These are phyloP conservation scores for Candida albicans DNA, from an alignment of 1,139 yeast genomes.

Conservation along the genomic window DNA sequence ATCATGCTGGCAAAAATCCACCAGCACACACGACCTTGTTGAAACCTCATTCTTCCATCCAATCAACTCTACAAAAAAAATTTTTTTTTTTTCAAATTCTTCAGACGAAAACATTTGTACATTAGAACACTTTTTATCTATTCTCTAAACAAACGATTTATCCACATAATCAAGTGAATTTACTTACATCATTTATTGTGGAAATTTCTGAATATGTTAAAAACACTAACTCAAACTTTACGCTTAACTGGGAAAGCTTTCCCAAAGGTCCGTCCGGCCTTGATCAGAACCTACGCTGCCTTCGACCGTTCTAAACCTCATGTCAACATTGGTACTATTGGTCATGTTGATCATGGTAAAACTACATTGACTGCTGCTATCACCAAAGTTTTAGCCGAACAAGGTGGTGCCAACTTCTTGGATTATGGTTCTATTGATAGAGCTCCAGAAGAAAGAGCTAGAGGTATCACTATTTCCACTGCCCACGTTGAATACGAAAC, in stretches of 20 bases:
- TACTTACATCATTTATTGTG: background rate
- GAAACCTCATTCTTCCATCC: background rate
- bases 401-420: constrained; percentile 91
- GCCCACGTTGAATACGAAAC: constrained; percentile 97
- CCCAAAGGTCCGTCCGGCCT: constrained; percentile 13
- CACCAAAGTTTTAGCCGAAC: constrained; percentile 85
- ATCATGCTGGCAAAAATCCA: too few relatives aligned
- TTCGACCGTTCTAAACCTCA: constrained; percentile 95
- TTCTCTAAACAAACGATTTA: background rate
- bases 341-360: constrained; percentile 98
- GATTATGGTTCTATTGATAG: constrained; percentile 93
- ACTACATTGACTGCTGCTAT: constrained; percentile 98
- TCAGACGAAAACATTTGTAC: background rate
- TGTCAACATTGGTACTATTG: constrained; percentile 89
- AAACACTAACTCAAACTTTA: constrained; percentile 21
- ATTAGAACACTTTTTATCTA: background rate
- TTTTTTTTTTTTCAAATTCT: constrained; percentile 1
- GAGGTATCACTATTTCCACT: constrained; percentile 98
- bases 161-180: background rate
- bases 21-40: too few relatives aligned
- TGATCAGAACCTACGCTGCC: constrained; percentile 57
- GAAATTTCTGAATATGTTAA: constrained; percentile 20
- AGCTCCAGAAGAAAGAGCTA: constrained; percentile 99
- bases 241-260: constrained; percentile 16
- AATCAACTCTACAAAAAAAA: background rate